phyloP scores from a whole-genome alignment of 768 basidiomycete genomes.

The Mrakia frigida region DNA sequence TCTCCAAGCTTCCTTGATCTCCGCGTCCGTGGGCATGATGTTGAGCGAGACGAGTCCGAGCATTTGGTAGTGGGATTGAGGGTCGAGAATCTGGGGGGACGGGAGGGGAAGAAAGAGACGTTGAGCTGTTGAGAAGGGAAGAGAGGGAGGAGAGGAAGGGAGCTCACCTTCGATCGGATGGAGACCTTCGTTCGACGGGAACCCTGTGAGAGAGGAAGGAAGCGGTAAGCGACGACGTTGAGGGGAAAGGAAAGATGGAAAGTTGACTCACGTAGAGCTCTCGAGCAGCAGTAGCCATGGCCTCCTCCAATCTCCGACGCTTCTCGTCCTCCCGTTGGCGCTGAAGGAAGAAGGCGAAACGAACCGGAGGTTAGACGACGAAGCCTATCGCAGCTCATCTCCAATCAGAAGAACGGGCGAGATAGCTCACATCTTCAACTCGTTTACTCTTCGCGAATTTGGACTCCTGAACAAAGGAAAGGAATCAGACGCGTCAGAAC shows the following conservation, averaged over 20 bases:
- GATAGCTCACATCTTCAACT: neutral
- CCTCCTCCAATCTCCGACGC: conserved; percentile 13
- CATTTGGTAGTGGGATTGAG: neutral
- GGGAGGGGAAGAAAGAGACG: neutral
- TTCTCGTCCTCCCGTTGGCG: conserved; percentile 15
- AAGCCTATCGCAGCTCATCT: no score
- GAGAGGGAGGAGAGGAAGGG: neutral
- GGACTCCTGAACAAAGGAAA: neutral
- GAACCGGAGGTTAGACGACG: neutral
- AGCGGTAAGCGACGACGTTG: no score
- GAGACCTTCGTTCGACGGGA: neutral
- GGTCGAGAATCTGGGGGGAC: neutral
- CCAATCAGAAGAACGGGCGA: no score
- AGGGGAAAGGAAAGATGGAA: neutral
- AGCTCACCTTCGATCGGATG: neutral
- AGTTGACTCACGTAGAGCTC: conserved; percentile 1
- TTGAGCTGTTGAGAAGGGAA: neutral
- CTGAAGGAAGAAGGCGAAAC: neutral
- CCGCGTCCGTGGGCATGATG: conserved; percentile 4
- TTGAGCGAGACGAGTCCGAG: conserved; percentile 1
- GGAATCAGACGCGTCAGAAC: neutral
- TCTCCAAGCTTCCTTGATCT: conserved; percentile 14
- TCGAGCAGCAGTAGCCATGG: neutral
- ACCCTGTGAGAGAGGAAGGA: neutral
- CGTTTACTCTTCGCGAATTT: conserved; percentile 5